Conservation (phyloP, 495 filamentous ascomycete species). For the Talaromyces thailandensis region DNA sequence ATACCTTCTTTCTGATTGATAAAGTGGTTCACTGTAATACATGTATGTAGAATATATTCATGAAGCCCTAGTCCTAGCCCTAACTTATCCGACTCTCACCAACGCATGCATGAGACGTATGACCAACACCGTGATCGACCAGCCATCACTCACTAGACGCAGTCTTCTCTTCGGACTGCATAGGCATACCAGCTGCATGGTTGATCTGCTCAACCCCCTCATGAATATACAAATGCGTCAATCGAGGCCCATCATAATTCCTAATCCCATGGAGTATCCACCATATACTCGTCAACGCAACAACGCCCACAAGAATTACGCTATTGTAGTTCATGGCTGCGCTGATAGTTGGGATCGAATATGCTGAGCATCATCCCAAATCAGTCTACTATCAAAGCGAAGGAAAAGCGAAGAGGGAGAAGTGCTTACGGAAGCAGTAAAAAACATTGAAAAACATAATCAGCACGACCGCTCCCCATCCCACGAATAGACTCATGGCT, state of each 20-base stretch:
- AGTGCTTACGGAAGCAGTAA: slow-evolving; percentile 6
- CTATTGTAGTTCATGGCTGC: slow-evolving; percentile 6
- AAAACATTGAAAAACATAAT: slow-evolving; percentile 47
- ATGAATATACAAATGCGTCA: slow-evolving; percentile 8
- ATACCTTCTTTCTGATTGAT: not conserved
- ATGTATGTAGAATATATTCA: not conserved
- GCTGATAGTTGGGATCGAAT: not conserved
- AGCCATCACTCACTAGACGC: not conserved
- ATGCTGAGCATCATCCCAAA: not conserved
- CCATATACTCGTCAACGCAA: slow-evolving; percentile 4
- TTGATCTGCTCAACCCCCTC: not conserved
- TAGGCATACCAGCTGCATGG: not conserved
- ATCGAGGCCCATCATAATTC: slow-evolving; percentile 2
- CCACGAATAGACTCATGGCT: slow-evolving; percentile 45
- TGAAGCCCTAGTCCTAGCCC: not conserved
- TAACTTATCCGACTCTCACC: not conserved
- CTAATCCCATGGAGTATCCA: not conserved
- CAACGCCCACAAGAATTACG: slow-evolving; percentile 3
- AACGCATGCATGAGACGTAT: not conserved
- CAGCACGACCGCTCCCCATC: slow-evolving; percentile 45
- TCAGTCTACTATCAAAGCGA: not conserved
- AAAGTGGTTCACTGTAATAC: not conserved
- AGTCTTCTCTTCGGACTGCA: not conserved
- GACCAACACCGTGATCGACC: not conserved
- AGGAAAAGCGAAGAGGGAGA: not conserved